These are phyloP conservation scores for Komagataella pseudopastoris DNA, from an alignment of 805 yeast genomes.

Conservation along the genomic window DNA sequence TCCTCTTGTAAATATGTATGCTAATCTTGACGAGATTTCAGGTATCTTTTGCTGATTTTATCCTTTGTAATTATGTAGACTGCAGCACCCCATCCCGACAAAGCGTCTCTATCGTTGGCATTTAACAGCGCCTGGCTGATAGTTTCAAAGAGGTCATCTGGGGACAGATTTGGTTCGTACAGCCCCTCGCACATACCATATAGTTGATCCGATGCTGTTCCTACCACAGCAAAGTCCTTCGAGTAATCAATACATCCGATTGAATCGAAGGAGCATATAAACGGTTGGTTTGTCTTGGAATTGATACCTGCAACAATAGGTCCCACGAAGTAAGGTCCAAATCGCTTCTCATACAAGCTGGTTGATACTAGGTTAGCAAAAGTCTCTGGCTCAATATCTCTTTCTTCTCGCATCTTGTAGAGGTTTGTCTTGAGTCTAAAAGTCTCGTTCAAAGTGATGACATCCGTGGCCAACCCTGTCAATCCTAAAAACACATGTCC, in stretches of 20 bases:
- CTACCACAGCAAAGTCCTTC: constrained; percentile 86
- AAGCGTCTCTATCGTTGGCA: constrained; percentile 94
- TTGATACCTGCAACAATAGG: constrained; percentile 94
- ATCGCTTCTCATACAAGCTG: constrained; percentile 79
- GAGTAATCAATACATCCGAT: constrained; percentile 96
- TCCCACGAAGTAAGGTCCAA: constrained; percentile 94
- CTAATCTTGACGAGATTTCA: constrained; percentile 93
- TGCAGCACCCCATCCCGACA: constrained; percentile 97
- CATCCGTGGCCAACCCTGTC: constrained; percentile 94
- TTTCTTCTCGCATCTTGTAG: constrained; percentile 83
- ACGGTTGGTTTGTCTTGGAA: constrained; percentile 73
- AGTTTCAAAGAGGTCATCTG: constrained; percentile 93
- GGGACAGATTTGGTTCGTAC: constrained; percentile 86
- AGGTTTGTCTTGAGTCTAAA: constrained; percentile 79
- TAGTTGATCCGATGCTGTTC: constrained; percentile 93
- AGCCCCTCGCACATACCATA: constrained; percentile 98
- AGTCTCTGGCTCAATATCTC: constrained; percentile 84
- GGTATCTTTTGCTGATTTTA: constrained; percentile 72
- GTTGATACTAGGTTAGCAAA: constrained; percentile 88
- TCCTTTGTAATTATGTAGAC: constrained; percentile 89
- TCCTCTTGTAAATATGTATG: background rate
- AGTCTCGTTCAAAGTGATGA: constrained; percentile 67
- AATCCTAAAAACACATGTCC: constrained; percentile 83
- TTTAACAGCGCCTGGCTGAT: constrained; percentile 85
- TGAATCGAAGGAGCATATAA: constrained; percentile 87